Percentiles rank a stretch among this genome's conserved stretches.
Evolutionary conservation across 163 green algal genomes (phyloP).

Genomic region (Volvox carteri): DNA sequence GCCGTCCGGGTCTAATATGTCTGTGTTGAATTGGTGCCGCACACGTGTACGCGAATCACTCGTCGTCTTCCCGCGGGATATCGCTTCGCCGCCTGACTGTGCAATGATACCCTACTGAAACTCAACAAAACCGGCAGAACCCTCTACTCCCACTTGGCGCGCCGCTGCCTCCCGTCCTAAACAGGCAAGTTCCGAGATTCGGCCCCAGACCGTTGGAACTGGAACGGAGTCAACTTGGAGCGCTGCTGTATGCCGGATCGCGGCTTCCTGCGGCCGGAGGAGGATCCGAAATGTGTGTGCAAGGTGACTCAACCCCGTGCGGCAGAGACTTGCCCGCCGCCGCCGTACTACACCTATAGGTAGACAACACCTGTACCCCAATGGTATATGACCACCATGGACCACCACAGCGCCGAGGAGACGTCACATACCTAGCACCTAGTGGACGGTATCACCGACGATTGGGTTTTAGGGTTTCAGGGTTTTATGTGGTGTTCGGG

Average conservation of each 20-base stretch:
- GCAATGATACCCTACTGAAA: too few relatives aligned
- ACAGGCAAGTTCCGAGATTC: conserved; percentile 82
- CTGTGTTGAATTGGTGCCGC: background rate
- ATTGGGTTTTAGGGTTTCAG: too few relatives aligned
- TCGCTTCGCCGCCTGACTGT: background rate
- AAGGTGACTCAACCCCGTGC: conserved; percentile 57
- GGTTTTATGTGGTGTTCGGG: too few relatives aligned
- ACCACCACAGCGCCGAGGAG: too few relatives aligned
- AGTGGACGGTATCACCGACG: too few relatives aligned
- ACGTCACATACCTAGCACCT: too few relatives aligned
- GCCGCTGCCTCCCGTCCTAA: too few relatives aligned
- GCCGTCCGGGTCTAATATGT: too few relatives aligned
- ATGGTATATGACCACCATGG: too few relatives aligned
- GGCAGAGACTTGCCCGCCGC: conserved; percentile 60
- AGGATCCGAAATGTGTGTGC: conserved; percentile 61
- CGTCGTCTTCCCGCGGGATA: background rate
- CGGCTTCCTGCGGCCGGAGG: conserved; percentile 55
- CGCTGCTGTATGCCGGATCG: conserved; percentile 63
- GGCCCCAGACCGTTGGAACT: conserved; percentile 69
- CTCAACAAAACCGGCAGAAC: too few relatives aligned
- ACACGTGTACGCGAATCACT: background rate
- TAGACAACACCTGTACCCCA: too few relatives aligned
- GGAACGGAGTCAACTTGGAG: conserved; percentile 69
- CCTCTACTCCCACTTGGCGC: background rate
- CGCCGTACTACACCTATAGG: conserved; percentile 72